These are phyloP conservation scores for Thielaviopsis euricoi DNA, from an alignment of 2,329 filamentous ascomycete species.

Conservation along the genomic window DNA sequence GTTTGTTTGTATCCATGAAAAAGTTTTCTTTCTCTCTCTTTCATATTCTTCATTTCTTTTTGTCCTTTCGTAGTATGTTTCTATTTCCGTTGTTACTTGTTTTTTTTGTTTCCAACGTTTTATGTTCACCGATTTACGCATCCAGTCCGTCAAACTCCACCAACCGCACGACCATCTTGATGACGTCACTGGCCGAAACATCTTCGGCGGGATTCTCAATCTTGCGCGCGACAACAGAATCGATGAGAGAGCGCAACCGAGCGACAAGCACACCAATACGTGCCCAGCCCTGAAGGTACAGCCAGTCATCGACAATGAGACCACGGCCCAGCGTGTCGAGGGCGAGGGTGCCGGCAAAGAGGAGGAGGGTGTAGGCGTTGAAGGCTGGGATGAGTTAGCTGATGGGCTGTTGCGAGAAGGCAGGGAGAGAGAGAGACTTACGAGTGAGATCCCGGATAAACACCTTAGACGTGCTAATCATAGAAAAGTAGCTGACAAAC, in stretches of 20 bases:
- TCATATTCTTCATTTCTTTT: neutral
- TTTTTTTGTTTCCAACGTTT: neutral
- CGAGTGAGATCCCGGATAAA: slow-evolving; percentile 84
- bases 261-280: slow-evolving; percentile 82
- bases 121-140: slow-evolving; percentile 22
- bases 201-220: slow-evolving; percentile 52
- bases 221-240: slow-evolving; percentile 64
- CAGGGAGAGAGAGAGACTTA: slow-evolving; percentile 25
- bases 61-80: neutral
- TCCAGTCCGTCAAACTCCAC: slow-evolving; percentile 85
- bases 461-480: slow-evolving; percentile 82
- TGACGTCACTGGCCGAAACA: slow-evolving; percentile 45
- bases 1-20: neutral
- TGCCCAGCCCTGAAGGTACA: slow-evolving; percentile 76
- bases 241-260: slow-evolving; percentile 69
- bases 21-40: neutral
- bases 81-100: neutral
- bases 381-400: slow-evolving; percentile 40
- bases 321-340: slow-evolving; percentile 80
- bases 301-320: slow-evolving; percentile 81
- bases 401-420: neutral
- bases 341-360: slow-evolving; percentile 73
- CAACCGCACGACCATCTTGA: slow-evolving; percentile 60
- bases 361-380: slow-evolving; percentile 71
- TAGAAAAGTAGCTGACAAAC: slow-evolving; percentile 80